Base-by-base conservation (phyloP, 2,329 filamentous ascomycete species). In the Colletotrichum phormii region DNA sequence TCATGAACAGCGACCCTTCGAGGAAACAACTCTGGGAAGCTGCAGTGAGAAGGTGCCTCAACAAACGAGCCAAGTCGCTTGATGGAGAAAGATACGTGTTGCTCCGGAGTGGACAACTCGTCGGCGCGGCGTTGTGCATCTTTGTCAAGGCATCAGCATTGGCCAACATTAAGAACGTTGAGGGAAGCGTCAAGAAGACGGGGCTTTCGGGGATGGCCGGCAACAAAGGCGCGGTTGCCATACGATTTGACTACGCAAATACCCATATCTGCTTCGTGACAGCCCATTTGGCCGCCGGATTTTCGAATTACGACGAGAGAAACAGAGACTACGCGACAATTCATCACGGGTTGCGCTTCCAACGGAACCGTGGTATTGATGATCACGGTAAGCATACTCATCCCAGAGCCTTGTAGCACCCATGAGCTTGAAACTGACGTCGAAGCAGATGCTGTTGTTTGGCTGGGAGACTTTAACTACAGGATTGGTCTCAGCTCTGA, bases 381-480 rank as follows among this genome's bases (percentile, higher is more conserved):
- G 93, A 98, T 80, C 97, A 99, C 80, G 95, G 92, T 90, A 82
- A 75, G 81, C 74, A 42, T 24, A 12, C 18, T 26, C 12, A 22
- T 31, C 12, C 42, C 22, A 4, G 15, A 4, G 13, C 9, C 4
- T 4, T 7, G 7, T 15, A 13, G 53, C 18, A 29, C 18, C 29
- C 7, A 22, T 54, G 29, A 12, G 8, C 37, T n/a, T n/a, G 18
- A 57, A 51, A 67, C 60, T 76, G 33, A 63, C 13, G 29, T 18
- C 2, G 24, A 33, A 46, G 31, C 57, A 88, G 90, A 92, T 76
- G 89, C 94, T 26, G 92, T 98, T 46, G 92, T 98, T 65, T 99
- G 97, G 96, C 89, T 98, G 54, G 97, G 97, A 5, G 97, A 99
- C 81, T 99, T 99, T 86, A 99, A 99, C 80, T 99, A 99, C 82